A percentile compares a stretch with the other conserved stretches of the same genome.
Conservation (phyloP, 2,329 filamentous ascomycete genomes). For the Parafenestella ontariensis region DNA sequence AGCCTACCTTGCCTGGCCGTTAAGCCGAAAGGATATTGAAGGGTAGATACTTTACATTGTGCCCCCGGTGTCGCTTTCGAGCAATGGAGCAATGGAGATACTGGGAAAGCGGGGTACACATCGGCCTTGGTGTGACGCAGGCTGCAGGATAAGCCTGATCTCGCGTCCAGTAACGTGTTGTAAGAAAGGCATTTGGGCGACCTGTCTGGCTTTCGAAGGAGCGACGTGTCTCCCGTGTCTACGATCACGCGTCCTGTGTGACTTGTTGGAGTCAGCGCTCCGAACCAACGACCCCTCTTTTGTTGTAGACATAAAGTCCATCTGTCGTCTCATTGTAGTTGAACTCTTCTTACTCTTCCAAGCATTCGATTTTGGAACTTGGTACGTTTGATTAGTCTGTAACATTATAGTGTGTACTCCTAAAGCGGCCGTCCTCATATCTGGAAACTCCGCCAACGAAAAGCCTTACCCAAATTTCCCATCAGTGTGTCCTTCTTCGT, state of each 20-base stretch:
- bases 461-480: background rate
- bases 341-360: background rate
- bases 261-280: background rate
- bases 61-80: background rate
- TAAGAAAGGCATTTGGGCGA: background rate
- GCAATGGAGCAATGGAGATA: background rate
- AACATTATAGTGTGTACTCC: background rate
- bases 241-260: slow-evolving; percentile 2
- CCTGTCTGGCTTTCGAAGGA: background rate
- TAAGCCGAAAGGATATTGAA: background rate
- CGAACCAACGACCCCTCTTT: background rate
- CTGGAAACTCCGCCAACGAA: background rate
- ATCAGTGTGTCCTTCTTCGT: background rate
- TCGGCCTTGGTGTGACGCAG: background rate
- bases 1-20: background rate
- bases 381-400: background rate
- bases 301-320: background rate
- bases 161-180: background rate
- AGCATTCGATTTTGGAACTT: background rate
- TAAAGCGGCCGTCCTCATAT: background rate
- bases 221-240: slow-evolving; percentile 1
- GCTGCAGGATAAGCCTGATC: background rate
- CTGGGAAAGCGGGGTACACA: background rate
- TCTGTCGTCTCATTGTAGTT: background rate
- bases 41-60: background rate